phyloP scores from a whole-genome alignment of 768 basidiomycete species.

The Agaricus blazei region DNA sequence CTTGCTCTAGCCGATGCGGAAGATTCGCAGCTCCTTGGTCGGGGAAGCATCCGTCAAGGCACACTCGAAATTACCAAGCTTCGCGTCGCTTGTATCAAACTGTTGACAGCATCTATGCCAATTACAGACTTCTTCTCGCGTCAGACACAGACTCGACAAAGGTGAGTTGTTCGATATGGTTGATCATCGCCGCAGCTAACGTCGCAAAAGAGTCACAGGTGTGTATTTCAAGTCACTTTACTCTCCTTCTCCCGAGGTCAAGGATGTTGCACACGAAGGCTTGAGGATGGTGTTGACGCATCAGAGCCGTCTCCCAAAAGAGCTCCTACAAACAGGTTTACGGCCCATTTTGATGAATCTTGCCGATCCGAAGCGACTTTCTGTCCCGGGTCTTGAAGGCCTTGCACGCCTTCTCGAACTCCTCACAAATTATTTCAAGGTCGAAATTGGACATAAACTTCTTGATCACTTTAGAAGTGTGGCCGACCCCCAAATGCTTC shows the following conservation, averaged over 20 bases:
- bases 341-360: slow-evolving; percentile 98
- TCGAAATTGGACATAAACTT: slow-evolving; percentile 96
- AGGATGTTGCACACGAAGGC: slow-evolving; percentile 93
- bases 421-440: slow-evolving; percentile 98
- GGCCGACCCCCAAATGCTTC: slow-evolving; percentile 83
- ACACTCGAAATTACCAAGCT: slow-evolving; percentile 81
- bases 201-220: slow-evolving; percentile 67
- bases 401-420: slow-evolving; percentile 90
- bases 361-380: slow-evolving; percentile 91
- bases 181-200: neutral
- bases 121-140: slow-evolving; percentile 89
- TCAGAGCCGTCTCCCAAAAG: slow-evolving; percentile 90
- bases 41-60: slow-evolving; percentile 72
- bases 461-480: slow-evolving; percentile 94
- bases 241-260: slow-evolving; percentile 84
- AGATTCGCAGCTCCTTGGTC: slow-evolving; percentile 74
- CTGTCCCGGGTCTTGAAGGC: slow-evolving; percentile 89
- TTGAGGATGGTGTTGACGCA: slow-evolving; percentile 84
- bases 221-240: slow-evolving; percentile 99
- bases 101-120: slow-evolving; percentile 92
- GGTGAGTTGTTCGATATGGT: slow-evolving; percentile 38
- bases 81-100: slow-evolving; percentile 88
- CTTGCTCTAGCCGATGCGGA: slow-evolving; percentile 95
- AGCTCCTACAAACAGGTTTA: slow-evolving; percentile 89
- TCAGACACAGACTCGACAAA: slow-evolving; percentile 79